Evolutionary conservation across 768 basidiomycete species (phyloP).

Genomic region (Suillus brevipes): DNA sequence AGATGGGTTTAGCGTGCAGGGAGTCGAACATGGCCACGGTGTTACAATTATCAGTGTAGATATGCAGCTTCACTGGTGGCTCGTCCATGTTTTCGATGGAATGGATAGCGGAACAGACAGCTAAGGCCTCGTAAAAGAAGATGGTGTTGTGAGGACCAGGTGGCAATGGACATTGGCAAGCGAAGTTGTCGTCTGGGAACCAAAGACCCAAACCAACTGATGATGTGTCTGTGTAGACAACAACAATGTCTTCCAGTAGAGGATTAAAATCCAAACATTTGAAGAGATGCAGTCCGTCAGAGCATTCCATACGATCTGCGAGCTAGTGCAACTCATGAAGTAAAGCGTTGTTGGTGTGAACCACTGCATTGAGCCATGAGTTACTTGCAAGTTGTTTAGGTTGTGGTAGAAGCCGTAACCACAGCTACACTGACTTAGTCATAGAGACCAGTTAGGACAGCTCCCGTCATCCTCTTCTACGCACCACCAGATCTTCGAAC

Average conservation of each 20-base stretch:
- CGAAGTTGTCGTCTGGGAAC: neutral
- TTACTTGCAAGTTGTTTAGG: no score
- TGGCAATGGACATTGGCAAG: neutral
- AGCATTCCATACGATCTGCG: neutral
- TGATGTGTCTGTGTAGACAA: neutral
- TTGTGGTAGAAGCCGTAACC: no score
- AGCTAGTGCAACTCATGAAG: neutral
- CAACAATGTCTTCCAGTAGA: neutral
- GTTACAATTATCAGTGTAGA: neutral
- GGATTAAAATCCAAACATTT: neutral
- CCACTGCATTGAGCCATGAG: no score
- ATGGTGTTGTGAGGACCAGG: neutral
- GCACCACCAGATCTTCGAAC: no score
- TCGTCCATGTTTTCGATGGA: neutral
- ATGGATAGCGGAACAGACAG: neutral
- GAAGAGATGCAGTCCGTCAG: neutral
- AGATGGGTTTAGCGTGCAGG: accelerated
- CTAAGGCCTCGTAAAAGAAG: neutral
- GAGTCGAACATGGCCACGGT: neutral
- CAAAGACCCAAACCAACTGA: neutral
- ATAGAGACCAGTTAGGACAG: no score
- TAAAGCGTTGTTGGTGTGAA: neutral
- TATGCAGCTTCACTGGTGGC: neutral
- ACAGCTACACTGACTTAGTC: no score
- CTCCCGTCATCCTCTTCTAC: no score